These are phyloP conservation scores for Dictyostelium intermedium DNA, from an alignment of 78 protist species.

Conservation along the genomic window DNA sequence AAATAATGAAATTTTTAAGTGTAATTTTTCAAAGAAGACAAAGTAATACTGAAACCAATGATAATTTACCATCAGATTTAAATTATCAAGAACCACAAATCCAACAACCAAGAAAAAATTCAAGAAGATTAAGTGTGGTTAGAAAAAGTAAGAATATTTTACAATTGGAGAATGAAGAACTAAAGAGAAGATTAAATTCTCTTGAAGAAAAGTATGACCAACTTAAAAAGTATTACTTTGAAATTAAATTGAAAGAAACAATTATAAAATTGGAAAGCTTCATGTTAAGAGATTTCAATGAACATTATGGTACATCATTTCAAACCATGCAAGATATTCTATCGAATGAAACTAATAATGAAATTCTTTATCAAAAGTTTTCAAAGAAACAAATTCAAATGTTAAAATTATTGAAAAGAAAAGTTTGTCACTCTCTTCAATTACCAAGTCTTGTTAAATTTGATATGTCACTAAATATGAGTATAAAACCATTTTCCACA, in stretches of 20 bases:
- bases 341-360: neutral
- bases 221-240: neutral
- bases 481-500: neutral
- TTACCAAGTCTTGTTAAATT: neutral
- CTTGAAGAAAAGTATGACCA: neutral
- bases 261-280: neutral
- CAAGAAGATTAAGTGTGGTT: neutral
- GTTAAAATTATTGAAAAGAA: neutral
- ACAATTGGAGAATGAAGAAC: neutral
- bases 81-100: neutral
- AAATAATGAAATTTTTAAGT: neutral
- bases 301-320: neutral
- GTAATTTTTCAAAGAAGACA: too few species aligned
- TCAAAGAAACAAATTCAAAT: neutral
- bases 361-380: neutral
- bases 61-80: too few species aligned
- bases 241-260: neutral
- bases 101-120: neutral
- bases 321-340: neutral
- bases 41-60: neutral
- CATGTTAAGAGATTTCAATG: neutral
- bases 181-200: neutral
- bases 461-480: neutral
- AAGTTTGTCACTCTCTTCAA: neutral
- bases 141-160: neutral